These are phyloP conservation scores for Hanseniaspora occidentalis DNA, from an alignment of 805 yeast species.

Conservation along the genomic window DNA sequence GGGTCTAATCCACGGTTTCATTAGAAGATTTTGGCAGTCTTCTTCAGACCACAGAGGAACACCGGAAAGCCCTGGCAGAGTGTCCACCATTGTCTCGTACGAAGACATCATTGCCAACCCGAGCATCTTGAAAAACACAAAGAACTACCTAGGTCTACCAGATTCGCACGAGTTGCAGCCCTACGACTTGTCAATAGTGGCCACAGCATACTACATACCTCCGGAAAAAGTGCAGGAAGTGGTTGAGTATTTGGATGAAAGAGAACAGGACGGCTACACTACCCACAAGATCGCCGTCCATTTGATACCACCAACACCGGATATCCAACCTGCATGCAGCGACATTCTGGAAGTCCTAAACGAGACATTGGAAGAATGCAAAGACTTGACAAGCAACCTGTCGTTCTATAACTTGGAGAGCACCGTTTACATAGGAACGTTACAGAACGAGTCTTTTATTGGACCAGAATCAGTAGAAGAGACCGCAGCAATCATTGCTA, in stretches of 20 bases:
- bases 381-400: slow-evolving; percentile 22
- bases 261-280: slow-evolving; percentile 87
- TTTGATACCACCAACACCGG: slow-evolving; percentile 23
- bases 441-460: slow-evolving; percentile 66
- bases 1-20: slow-evolving; percentile 65
- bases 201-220: slow-evolving; percentile 73
- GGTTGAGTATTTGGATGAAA: slow-evolving; percentile 53
- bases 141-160: slow-evolving; percentile 9
- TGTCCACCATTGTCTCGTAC: slow-evolving; percentile 63
- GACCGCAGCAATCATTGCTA: slow-evolving; percentile 50
- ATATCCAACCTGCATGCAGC: background rate
- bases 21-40: slow-evolving; percentile 84
- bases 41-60: slow-evolving; percentile 87
- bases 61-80: slow-evolving; percentile 77
- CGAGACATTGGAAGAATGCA: slow-evolving; percentile 21
- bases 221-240: slow-evolving; percentile 51
- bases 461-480: slow-evolving; percentile 59
- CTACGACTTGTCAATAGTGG: slow-evolving; percentile 49
- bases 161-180: slow-evolving; percentile 8
- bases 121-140: slow-evolving; percentile 31
- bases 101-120: slow-evolving; percentile 35
- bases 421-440: slow-evolving; percentile 71
- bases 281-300: slow-evolving; percentile 54
- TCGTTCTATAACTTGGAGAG: slow-evolving; percentile 33
- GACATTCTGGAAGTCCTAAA: slow-evolving; percentile 2